phyloP scores from a whole-genome alignment of 1,284 basidiomycete genomes.

The Ganoderma lucidum region DNA sequence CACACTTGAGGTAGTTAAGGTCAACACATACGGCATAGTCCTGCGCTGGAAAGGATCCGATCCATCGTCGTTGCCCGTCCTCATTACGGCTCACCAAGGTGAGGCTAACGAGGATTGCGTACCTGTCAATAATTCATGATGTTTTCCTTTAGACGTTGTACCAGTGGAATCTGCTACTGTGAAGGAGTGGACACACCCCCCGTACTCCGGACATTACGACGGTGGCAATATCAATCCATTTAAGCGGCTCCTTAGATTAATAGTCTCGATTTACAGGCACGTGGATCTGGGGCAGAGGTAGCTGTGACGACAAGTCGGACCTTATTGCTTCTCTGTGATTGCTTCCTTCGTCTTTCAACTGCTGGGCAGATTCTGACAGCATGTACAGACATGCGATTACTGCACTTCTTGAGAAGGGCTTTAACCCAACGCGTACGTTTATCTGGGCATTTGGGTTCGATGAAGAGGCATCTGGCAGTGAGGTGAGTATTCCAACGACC shows the following conservation, averaged over 20 bases:
- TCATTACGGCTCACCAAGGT: slow-evolving; percentile 76
- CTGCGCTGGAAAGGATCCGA: slow-evolving; percentile 70
- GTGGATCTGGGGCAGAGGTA: slow-evolving; percentile 71
- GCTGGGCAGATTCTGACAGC: neutral
- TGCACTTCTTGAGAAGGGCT: slow-evolving; percentile 56
- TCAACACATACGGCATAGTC: slow-evolving; percentile 72
- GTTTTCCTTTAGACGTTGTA: slow-evolving; percentile 53
- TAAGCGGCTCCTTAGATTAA: neutral
- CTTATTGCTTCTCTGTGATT: slow-evolving; percentile 61
- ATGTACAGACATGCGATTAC: slow-evolving; percentile 56
- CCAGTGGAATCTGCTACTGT: slow-evolving; percentile 61
- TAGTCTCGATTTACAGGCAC: slow-evolving; percentile 38
- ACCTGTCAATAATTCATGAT: neutral
- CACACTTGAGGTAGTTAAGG: slow-evolving; percentile 56
- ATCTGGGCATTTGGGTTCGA: slow-evolving; percentile 76
- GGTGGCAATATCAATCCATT: slow-evolving; percentile 29
- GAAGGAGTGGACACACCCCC: slow-evolving; percentile 56
- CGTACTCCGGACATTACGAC: slow-evolving; percentile 45
- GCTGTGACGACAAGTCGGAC: slow-evolving; percentile 67
- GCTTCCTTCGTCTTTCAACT: neutral
- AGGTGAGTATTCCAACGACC: slow-evolving; percentile 42
- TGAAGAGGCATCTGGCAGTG: slow-evolving; percentile 65
- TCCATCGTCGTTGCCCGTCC: slow-evolving; percentile 61
- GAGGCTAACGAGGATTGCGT: neutral
- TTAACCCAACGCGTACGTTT: slow-evolving; percentile 59